A percentile compares a stretch with the other conserved stretches of the same genome.
These are phyloP conservation scores for Curvularia eragrostidis DNA, from an alignment of 2,329 filamentous ascomycete genomes.

Conservation along the genomic window DNA sequence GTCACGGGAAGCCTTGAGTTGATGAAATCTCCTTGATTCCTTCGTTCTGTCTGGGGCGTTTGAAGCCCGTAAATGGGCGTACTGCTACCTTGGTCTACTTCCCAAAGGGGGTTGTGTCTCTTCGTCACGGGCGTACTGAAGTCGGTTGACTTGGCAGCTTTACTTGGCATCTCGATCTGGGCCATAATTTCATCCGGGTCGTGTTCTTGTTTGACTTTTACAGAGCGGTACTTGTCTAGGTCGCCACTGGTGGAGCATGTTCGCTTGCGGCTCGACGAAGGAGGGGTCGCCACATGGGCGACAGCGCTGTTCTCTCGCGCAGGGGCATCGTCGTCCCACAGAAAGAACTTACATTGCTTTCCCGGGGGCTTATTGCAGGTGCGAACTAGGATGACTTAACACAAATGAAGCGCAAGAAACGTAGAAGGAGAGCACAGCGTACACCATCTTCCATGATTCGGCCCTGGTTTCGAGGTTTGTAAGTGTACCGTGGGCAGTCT, in stretches of 20 bases:
- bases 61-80: constrained; percentile 26
- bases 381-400: neutral
- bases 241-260: constrained; percentile 32
- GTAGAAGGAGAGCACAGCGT: constrained; percentile 10
- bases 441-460: constrained; percentile 63
- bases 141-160: constrained; percentile 47
- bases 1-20: constrained; percentile 12
- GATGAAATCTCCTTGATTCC: constrained; percentile 22
- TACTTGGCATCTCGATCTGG: constrained; percentile 51
- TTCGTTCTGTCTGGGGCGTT: constrained; percentile 38
- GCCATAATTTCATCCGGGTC: constrained; percentile 39
- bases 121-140: constrained; percentile 46
- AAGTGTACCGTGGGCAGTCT: constrained; percentile 62
- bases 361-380: constrained; percentile 30
- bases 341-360: constrained; percentile 62
- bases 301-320: constrained; percentile 57
- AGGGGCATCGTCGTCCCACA: constrained; percentile 64
- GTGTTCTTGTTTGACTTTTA: constrained; percentile 35
- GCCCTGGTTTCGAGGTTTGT: constrained; percentile 63
- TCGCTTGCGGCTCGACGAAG: constrained; percentile 39
- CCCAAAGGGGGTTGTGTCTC: constrained; percentile 50
- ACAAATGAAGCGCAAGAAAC: neutral
- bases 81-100: constrained; percentile 29
- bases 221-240: constrained; percentile 45
- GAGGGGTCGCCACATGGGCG: constrained; percentile 15